phyloP scores from a whole-genome alignment of 2,329 filamentous ascomycete genomes.

The Ophiostoma pallidulum region DNA sequence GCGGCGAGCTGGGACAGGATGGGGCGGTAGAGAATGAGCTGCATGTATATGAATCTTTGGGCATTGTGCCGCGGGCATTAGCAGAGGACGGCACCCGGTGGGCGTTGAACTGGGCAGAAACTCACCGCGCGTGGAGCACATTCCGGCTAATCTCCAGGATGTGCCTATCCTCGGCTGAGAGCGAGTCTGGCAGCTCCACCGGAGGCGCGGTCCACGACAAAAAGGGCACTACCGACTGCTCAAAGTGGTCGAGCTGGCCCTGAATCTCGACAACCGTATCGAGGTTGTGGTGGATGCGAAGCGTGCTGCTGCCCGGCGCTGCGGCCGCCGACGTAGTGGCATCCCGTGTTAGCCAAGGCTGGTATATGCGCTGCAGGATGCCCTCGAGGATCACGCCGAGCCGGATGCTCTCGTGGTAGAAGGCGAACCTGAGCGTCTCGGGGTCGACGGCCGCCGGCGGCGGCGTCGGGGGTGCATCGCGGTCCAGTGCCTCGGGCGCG shows the following conservation, averaged over 20 bases:
- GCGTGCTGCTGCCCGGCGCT: background rate
- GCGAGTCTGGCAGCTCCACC: background rate
- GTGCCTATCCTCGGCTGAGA: background rate
- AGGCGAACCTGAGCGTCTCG: slow-evolving; percentile 5
- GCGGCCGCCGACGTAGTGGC: background rate
- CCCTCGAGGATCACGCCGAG: slow-evolving; percentile 11
- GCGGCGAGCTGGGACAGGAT: slow-evolving; percentile 7
- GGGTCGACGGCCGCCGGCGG: background rate
- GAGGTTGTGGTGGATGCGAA: slow-evolving; percentile 8
- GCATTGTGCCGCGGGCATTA: too few relatives aligned
- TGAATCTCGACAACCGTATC: slow-evolving; percentile 11
- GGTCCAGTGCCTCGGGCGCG: slow-evolving; percentile 1
- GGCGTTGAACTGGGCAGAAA: background rate
- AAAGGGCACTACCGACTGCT: slow-evolving; percentile 5
- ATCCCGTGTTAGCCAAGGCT: slow-evolving; percentile 10
- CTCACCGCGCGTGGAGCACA: slow-evolving; percentile 4
- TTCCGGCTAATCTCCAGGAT: slow-evolving; percentile 6
- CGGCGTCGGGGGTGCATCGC: background rate
- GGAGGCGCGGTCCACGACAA: slow-evolving; percentile 9
- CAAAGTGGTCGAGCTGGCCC: slow-evolving; percentile 10
- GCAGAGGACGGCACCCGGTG: background rate
- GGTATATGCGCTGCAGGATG: slow-evolving; percentile 13
- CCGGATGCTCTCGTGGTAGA: slow-evolving; percentile 9
- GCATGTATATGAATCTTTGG: slow-evolving; percentile 6
- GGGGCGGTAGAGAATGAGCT: slow-evolving; percentile 11